phyloP scores from a whole-genome alignment of 2,329 filamentous ascomycete genomes.

The Pseudofabraea citricarpa region DNA sequence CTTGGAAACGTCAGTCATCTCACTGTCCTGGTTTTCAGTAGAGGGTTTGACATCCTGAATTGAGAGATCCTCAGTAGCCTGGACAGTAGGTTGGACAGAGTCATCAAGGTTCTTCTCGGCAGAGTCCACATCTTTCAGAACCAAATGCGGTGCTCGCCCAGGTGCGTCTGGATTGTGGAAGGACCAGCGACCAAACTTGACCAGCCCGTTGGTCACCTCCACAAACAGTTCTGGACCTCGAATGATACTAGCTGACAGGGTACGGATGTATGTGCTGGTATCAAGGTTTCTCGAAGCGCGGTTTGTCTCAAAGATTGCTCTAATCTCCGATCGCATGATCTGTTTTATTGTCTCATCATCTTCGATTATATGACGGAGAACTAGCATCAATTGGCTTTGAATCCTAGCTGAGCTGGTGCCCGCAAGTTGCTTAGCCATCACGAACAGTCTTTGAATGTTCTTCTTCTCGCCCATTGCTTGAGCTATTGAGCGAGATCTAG shows the following conservation, averaged over 20 bases:
- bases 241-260: conserved; percentile 73
- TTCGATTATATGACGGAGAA: conserved; percentile 88
- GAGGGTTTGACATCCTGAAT: conserved; percentile 51
- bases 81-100: conserved; percentile 25
- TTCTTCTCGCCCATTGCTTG: conserved; percentile 77
- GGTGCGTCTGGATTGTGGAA: conserved; percentile 28
- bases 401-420: conserved; percentile 73
- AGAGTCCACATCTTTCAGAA: conserved; percentile 21
- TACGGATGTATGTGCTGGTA: conserved; percentile 66
- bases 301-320: conserved; percentile 61
- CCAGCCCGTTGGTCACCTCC: conserved; percentile 77
- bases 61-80: conserved; percentile 29
- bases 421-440: conserved; percentile 91
- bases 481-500: conserved; percentile 71
- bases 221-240: conserved; percentile 83
- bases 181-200: conserved; percentile 64
- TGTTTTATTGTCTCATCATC: conserved; percentile 88
- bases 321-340: conserved; percentile 87
- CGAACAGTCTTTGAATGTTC: conserved; percentile 83
- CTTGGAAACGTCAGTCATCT: conserved; percentile 63
- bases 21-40: conserved; percentile 54
- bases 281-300: conserved; percentile 57
- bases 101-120: conserved; percentile 19
- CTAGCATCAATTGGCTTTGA: conserved; percentile 61
- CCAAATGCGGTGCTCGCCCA: conserved; percentile 39